phyloP scores from a whole-genome alignment of 176 grass and related monocot genomes.

The Carex myosuroides region DNA sequence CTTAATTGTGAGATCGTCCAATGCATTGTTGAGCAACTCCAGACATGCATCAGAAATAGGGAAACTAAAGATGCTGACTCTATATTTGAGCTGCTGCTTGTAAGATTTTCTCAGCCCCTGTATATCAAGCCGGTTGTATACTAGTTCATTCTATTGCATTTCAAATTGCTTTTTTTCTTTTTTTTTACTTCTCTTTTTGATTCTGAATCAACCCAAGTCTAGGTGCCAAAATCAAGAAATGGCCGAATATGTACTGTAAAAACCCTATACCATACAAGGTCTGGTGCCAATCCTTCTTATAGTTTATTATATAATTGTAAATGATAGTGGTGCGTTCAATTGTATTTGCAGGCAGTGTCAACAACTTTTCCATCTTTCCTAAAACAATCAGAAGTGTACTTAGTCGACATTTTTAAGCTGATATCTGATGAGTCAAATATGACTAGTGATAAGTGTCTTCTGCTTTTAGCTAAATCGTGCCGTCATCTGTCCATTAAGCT shows the following conservation, averaged over 20 bases:
- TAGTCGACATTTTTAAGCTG: conserved; percentile 56
- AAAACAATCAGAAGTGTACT: conserved; percentile 43
- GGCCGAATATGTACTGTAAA: not conserved
- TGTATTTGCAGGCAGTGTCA: conserved; percentile 56
- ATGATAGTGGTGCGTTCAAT: conserved; percentile 27
- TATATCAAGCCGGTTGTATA: conserved; percentile 4
- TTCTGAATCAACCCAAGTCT: not conserved
- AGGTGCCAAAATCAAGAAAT: not conserved
- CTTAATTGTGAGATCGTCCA: conserved; percentile 71
- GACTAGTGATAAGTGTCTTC: conserved; percentile 67
- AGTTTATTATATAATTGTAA: conserved; percentile 13
- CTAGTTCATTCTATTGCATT: conserved; percentile 17
- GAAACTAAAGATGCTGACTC: conserved; percentile 27
- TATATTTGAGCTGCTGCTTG: conserved; percentile 59
- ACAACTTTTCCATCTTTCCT: conserved; percentile 61
- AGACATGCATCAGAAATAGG: conserved; percentile 31
- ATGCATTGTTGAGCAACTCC: conserved; percentile 57
- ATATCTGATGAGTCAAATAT: conserved; percentile 48
- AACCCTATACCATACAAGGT: not conserved
- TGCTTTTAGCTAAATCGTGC: conserved; percentile 52
- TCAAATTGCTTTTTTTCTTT: not conserved
- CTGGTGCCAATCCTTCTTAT: not conserved
- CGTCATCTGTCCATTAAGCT: conserved; percentile 52
- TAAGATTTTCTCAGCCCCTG: conserved; percentile 36
- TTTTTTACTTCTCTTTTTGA: conserved; percentile 4